Conservation (phyloP, 345 rosid genomes). For the Eucalyptus cloeziana region DNA sequence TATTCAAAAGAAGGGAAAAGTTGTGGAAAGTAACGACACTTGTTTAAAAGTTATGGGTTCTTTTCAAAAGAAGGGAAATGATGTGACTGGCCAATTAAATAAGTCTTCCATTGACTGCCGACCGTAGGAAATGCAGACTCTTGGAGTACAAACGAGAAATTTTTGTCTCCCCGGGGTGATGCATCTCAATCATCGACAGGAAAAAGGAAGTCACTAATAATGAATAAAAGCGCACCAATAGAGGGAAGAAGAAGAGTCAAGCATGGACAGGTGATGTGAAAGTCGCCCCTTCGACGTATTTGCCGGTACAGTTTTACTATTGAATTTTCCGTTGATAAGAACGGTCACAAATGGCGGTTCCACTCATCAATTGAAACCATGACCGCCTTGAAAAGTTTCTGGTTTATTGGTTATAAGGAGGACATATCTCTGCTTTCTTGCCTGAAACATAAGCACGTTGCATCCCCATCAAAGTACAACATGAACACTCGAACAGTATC, state of each 20-base stretch:
- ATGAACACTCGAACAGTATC: neutral
- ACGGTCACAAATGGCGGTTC: neutral
- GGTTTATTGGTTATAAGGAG: neutral
- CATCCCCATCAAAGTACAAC: neutral
- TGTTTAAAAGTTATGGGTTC: neutral
- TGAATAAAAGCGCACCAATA: neutral
- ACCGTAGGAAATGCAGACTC: neutral
- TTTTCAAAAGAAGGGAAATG: neutral
- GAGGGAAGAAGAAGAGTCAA: neutral
- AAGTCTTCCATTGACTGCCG: too few species aligned
- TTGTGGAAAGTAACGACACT: neutral
- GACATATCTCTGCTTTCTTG: neutral
- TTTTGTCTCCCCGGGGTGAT: neutral
- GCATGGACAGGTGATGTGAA: neutral
- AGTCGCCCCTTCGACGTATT: neutral
- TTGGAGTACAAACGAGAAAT: neutral
- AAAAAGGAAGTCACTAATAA: neutral
- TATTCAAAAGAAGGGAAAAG: too few species aligned
- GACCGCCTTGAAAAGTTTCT: neutral
- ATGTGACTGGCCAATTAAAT: neutral
- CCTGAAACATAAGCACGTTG: neutral
- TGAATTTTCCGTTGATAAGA: neutral
- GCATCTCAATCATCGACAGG: neutral
- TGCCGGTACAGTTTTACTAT: neutral
- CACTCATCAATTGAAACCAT: neutral